These are phyloP conservation scores for Scytalidium sp. DNA, from an alignment of 2,329 filamentous ascomycete species.

Conservation along the genomic window DNA sequence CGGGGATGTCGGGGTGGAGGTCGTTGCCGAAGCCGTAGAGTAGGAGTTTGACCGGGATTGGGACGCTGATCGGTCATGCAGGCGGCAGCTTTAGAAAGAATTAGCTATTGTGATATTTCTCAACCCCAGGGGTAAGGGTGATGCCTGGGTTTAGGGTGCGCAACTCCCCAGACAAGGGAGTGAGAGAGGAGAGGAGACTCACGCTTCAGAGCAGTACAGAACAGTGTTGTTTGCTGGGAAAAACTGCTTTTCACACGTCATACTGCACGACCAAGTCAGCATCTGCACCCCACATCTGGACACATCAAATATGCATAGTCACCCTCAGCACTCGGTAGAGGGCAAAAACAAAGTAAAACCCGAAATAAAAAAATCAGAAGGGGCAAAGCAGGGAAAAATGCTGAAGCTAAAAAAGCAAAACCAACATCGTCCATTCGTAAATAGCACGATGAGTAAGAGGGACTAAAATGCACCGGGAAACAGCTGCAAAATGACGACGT, in stretches of 20 bases:
- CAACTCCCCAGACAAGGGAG: neutral
- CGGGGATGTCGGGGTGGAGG: constrained; percentile 29
- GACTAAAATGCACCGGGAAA: neutral
- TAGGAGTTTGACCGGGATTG: constrained; percentile 13
- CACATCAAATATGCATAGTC: constrained; percentile 7
- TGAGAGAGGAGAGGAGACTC: constrained; percentile 31
- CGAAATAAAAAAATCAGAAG: neutral
- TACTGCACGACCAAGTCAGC: constrained; percentile 40
- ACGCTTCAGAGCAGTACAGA: constrained; percentile 63
- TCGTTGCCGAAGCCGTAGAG: constrained; percentile 12
- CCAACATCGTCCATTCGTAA: no score
- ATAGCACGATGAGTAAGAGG: neutral
- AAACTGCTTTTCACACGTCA: constrained; percentile 67
- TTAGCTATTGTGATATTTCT: neutral
- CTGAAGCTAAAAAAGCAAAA: constrained; percentile 4
- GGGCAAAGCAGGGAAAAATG: neutral
- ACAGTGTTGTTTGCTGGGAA: constrained; percentile 53
- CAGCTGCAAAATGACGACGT: constrained; percentile 26
- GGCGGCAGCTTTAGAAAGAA: constrained; percentile 17
- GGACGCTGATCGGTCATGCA: constrained; percentile 21
- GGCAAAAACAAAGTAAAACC: no score
- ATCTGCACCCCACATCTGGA: constrained; percentile 19
- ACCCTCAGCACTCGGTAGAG: constrained; percentile 31
- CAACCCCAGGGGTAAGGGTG: no score
- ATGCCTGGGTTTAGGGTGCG: neutral